Evolutionary conservation across 257 asterid genomes (phyloP).

Genomic region (Petunia axillaris): DNA sequence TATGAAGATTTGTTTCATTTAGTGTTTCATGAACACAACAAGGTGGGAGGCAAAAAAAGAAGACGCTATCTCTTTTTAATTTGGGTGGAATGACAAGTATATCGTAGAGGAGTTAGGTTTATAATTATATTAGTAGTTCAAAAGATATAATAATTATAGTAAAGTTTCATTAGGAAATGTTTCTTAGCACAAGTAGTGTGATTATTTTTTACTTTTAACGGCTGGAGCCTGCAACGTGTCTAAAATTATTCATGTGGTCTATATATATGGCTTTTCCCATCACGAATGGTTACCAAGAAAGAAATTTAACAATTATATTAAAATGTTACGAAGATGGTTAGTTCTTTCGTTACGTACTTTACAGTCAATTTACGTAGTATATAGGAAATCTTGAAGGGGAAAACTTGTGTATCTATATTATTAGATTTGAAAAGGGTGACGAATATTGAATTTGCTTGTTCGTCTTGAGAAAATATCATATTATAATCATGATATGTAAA

Average conservation of each 20-base stretch:
- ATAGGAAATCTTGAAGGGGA: no score
- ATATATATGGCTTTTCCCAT: neutral
- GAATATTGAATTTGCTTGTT: no score
- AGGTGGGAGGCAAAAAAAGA: neutral
- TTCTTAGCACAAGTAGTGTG: neutral
- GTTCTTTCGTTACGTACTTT: no score
- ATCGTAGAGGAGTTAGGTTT: neutral
- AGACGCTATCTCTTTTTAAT: neutral
- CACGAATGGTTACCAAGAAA: neutral
- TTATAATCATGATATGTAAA: no score
- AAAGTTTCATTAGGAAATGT: neutral
- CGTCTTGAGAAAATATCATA: no score
- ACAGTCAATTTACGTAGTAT: no score
- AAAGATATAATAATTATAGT: neutral
- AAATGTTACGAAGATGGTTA: no score
- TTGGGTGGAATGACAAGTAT: no score
- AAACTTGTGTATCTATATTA: no score
- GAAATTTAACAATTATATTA: neutral
- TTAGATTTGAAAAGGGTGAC: no score
- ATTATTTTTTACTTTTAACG: slow-evolving; percentile 11
- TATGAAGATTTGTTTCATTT: neutral
- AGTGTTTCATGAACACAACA: neutral
- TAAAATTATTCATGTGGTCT: neutral
- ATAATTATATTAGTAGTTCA: neutral
- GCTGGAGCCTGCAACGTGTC: slow-evolving; percentile 9